Evolutionary conservation across 129 eudicot genomes (phyloP).

Genomic region (Lactuca saligna): DNA sequence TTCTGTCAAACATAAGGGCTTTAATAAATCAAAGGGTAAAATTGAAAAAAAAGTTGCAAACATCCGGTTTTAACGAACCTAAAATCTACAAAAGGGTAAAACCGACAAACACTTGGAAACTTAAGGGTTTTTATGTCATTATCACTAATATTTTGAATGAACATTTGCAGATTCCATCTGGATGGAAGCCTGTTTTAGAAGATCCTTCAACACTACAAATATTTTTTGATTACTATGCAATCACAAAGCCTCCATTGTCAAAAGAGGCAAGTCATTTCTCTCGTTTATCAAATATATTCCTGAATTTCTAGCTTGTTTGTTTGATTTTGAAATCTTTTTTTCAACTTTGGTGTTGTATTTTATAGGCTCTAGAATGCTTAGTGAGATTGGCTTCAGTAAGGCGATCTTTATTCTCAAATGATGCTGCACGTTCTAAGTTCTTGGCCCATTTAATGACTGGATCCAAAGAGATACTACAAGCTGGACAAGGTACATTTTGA

Average conservation of each 20-base stretch:
- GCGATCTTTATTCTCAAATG: slow-evolving; percentile 87
- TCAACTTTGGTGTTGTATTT: not conserved
- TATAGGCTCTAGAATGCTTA: slow-evolving; percentile 92
- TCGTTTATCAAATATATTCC: not conserved
- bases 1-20: too few species aligned
- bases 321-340: slow-evolving; percentile 4
- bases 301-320: slow-evolving; percentile 13
- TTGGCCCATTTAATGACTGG: slow-evolving; percentile 94
- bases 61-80: too few species aligned
- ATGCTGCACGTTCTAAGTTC: slow-evolving; percentile 77
- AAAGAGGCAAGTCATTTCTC: slow-evolving; percentile 61
- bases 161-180: slow-evolving; percentile 71
- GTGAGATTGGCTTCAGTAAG: slow-evolving; percentile 95
- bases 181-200: slow-evolving; percentile 87
- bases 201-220: slow-evolving; percentile 89
- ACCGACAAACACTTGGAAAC: too few species aligned
- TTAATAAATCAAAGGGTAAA: too few species aligned
- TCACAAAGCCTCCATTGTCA: slow-evolving; percentile 83
- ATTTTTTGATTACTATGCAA: slow-evolving; percentile 93
- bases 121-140: too few species aligned
- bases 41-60: too few species aligned
- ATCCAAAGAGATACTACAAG: slow-evolving; percentile 85
- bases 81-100: too few species aligned
- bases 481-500: slow-evolving; percentile 72
- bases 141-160: not conserved